Conservation (phyloP, 345 rosid species). For the Cardiospermum halicacabum region DNA sequence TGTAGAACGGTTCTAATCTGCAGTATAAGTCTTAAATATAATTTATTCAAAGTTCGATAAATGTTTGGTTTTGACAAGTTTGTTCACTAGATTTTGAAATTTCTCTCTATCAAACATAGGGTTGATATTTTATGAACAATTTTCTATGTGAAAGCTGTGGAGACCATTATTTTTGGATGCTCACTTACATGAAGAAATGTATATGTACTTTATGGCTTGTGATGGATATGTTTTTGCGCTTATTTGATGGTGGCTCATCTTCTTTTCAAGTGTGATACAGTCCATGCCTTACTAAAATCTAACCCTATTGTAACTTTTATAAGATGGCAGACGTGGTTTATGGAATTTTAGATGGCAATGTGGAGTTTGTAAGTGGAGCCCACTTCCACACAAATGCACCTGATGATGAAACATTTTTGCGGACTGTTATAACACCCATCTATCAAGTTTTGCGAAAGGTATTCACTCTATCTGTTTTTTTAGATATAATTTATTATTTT, state of each 20-base stretch:
- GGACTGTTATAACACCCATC: slow-evolving; percentile 71
- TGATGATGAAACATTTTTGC: slow-evolving; percentile 80
- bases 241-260: neutral
- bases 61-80: neutral
- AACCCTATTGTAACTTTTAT: slow-evolving; percentile 22
- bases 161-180: too few species aligned
- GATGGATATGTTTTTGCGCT: slow-evolving; percentile 5
- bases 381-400: slow-evolving; percentile 36
- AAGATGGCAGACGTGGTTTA: slow-evolving; percentile 80
- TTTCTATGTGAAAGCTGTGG: too few species aligned
- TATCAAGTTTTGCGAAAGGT: slow-evolving; percentile 73
- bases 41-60: neutral
- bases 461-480: slow-evolving; percentile 16
- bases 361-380: slow-evolving; percentile 52
- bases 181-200: neutral
- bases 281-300: slow-evolving; percentile 15
- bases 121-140: neutral
- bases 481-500: neutral
- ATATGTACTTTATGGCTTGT: slow-evolving; percentile 1
- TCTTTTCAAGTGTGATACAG: slow-evolving; percentile 2
- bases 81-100: neutral
- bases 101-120: neutral
- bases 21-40: neutral
- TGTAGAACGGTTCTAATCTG: slow-evolving; percentile 6
- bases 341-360: slow-evolving; percentile 50